Evolutionary conservation across 192 early-diverging fungal genomes (phyloP).

Genomic region (Borealophlyctis nickersoniae): DNA sequence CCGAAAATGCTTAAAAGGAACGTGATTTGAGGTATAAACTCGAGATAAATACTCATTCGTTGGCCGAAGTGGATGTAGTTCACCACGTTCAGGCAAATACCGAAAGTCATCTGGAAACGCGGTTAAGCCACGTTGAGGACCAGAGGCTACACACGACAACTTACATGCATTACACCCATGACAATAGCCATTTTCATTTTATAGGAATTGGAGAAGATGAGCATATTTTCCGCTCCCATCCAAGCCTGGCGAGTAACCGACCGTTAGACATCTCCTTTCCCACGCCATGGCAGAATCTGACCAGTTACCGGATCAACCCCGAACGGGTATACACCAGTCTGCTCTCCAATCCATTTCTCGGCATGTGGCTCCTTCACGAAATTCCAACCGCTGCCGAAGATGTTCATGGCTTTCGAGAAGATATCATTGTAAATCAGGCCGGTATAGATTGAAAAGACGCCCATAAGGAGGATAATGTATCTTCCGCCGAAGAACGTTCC

Average conservation of each 20-base stretch:
- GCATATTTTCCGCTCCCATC: slow-evolving; percentile 89
- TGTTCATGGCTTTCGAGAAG: slow-evolving; percentile 77
- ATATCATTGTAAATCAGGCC: slow-evolving; percentile 98
- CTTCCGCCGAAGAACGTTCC: slow-evolving; percentile 90
- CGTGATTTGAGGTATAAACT: slow-evolving; percentile 91
- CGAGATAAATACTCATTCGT: slow-evolving; percentile 72
- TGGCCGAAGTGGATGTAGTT: slow-evolving; percentile 91
- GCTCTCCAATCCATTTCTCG: slow-evolving; percentile 56
- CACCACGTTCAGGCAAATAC: slow-evolving; percentile 80
- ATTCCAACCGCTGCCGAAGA: slow-evolving; percentile 74
- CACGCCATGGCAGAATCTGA: slow-evolving; percentile 10
- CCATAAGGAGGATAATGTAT: slow-evolving; percentile 98
- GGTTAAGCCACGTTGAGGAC: background rate
- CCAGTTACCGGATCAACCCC: slow-evolving; percentile 80
- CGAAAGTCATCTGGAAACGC: slow-evolving; percentile 78
- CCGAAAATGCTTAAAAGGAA: slow-evolving; percentile 95
- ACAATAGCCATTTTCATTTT: slow-evolving; percentile 99
- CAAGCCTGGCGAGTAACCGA: slow-evolving; percentile 53
- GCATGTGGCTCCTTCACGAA: slow-evolving; percentile 65
- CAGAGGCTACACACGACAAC: slow-evolving; percentile 6
- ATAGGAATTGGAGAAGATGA: slow-evolving; percentile 97
- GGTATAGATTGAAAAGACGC: slow-evolving; percentile 94
- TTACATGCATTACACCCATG: slow-evolving; percentile 86
- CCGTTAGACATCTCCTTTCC: slow-evolving; percentile 1
- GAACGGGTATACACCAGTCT: slow-evolving; percentile 70